Conservation (phyloP, 495 filamentous ascomycete genomes). For the Xylaria venustula region DNA sequence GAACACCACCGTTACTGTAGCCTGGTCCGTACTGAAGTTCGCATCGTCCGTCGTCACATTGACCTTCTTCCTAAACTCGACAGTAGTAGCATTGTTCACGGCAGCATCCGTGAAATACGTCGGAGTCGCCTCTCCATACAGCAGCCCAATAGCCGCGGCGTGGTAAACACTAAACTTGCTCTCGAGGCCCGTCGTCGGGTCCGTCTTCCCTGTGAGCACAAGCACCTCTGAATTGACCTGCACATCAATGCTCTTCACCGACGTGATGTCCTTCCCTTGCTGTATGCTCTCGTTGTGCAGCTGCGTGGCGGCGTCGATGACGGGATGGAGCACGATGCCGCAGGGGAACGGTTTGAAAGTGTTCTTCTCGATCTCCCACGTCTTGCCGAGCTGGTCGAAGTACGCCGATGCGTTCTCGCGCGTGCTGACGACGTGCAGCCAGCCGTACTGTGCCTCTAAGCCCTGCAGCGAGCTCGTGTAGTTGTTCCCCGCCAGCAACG, state of each 20-base stretch:
- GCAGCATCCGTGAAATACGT: slow-evolving; percentile 48
- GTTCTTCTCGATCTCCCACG: slow-evolving; percentile 54
- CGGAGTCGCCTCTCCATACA: slow-evolving; percentile 52
- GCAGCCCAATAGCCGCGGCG: slow-evolving; percentile 46
- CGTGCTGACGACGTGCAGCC: slow-evolving; percentile 50
- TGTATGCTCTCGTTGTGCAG: slow-evolving; percentile 36
- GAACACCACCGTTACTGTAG: slow-evolving; percentile 36
- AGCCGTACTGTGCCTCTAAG: slow-evolving; percentile 54
- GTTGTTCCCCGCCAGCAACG: slow-evolving; percentile 44
- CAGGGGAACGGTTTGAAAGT: slow-evolving; percentile 58
- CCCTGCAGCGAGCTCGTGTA: slow-evolving; percentile 48
- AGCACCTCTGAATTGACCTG: slow-evolving; percentile 53
- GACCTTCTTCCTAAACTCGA: slow-evolving; percentile 41
- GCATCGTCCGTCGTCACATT: slow-evolving; percentile 37
- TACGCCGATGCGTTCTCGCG: slow-evolving; percentile 33
- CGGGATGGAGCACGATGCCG: slow-evolving; percentile 56
- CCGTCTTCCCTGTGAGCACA: slow-evolving; percentile 52
- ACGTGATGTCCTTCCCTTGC: slow-evolving; percentile 24
- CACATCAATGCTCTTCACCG: slow-evolving; percentile 31
- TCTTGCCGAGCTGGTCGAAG: slow-evolving; percentile 30
- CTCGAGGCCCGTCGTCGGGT: slow-evolving; percentile 49
- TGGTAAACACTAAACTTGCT: slow-evolving; percentile 57
- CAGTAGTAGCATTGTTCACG: slow-evolving; percentile 36
- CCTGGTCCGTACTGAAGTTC: slow-evolving; percentile 42
- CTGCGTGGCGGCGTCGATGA: slow-evolving; percentile 51